Percentiles rank a stretch among this genome's conserved stretches.
These are phyloP conservation scores for Plasmodium gonderi DNA, from an alignment of 169 alveolate genomes.

Conservation along the genomic window DNA sequence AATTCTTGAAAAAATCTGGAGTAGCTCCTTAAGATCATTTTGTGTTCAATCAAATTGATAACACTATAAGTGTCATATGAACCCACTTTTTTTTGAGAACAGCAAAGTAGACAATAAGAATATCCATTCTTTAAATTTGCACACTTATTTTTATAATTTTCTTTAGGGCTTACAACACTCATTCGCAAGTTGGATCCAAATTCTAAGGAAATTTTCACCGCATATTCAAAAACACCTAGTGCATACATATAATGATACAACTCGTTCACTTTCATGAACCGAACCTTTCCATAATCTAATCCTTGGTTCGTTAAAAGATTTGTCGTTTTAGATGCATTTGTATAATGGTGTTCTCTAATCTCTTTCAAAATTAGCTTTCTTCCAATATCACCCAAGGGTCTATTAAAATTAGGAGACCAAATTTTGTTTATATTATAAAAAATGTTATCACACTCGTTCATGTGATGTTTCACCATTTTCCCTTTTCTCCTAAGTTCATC, in stretches of 20 bases:
- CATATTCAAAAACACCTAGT: conserved; percentile 53
- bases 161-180: conserved; percentile 21
- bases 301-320: not conserved
- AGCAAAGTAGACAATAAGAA: conserved; percentile 19
- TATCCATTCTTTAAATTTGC: conserved; percentile 26
- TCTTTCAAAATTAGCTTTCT: conserved; percentile 35
- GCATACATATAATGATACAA: conserved; percentile 71
- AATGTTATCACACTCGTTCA: conserved; percentile 15
- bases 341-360: conserved; percentile 48
- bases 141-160: conserved; percentile 3
- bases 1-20: not conserved
- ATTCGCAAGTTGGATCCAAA: conserved; percentile 57
- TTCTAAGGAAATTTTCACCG: conserved; percentile 41
- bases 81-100: conserved; percentile 5
- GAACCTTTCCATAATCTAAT: conserved; percentile 44
- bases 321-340: conserved; percentile 33
- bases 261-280: conserved; percentile 62
- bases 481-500: not conserved
- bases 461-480: not conserved
- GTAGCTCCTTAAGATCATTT: not conserved
- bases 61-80: not conserved
- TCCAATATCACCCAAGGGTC: conserved; percentile 58
- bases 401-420: conserved; percentile 24
- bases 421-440: conserved; percentile 17
- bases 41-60: not conserved